These are phyloP conservation scores for Tetracladium setigerum DNA, from an alignment of 495 filamentous ascomycete species.

Conservation along the genomic window DNA sequence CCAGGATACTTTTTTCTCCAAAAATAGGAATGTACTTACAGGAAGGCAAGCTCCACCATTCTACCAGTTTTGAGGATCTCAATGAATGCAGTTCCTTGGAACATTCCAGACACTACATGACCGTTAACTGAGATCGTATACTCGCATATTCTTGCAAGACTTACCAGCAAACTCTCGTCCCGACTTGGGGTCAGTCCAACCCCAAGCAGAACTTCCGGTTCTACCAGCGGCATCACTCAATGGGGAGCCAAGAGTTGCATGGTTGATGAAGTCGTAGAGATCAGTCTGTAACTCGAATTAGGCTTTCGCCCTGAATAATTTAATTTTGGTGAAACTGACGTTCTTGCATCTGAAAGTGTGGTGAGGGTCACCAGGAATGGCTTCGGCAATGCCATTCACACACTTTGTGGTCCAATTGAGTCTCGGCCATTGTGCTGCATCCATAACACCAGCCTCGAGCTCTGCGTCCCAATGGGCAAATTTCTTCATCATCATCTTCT, in stretches of 20 bases:
- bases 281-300: conserved; percentile 26
- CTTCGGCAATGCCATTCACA: conserved; percentile 36
- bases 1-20: not conserved
- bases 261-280: conserved; percentile 45
- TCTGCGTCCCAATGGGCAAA: not conserved
- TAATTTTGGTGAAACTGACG: conserved; percentile 15
- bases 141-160: conserved; percentile 27
- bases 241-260: conserved; percentile 41
- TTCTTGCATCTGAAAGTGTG: conserved; percentile 45
- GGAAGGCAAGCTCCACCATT: conserved; percentile 36
- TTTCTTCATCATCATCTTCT: no score
- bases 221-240: conserved; percentile 14
- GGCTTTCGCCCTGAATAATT: not conserved
- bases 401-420: conserved; percentile 27
- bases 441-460: conserved; percentile 4
- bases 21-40: conserved; percentile 32
- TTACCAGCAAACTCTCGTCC: conserved; percentile 51
- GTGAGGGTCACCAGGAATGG: conserved; percentile 32
- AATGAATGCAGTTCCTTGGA: conserved; percentile 48
- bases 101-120: conserved; percentile 36
- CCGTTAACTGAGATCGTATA: conserved; percentile 21
- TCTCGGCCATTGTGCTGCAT: conserved; percentile 8
- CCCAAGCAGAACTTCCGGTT: conserved; percentile 22
- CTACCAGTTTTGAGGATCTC: conserved; percentile 42
- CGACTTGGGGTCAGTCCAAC: conserved; percentile 44